Conservation (phyloP, 805 yeast genomes). For the Saturnispora sekii region DNA sequence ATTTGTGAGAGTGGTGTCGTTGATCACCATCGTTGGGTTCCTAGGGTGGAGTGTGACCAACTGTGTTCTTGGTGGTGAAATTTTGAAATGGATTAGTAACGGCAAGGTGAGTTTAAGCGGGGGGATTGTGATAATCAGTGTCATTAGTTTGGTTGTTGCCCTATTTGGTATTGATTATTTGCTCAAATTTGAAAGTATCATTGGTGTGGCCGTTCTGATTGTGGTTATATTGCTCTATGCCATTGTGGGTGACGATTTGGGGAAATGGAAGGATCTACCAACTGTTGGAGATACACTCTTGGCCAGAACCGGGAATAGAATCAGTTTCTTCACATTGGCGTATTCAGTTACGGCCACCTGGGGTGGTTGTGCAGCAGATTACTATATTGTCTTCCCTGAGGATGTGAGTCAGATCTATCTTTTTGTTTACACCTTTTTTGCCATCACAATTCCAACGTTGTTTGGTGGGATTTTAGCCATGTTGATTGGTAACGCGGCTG, state of each 20-base stretch:
- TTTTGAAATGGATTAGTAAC: slow-evolving; percentile 54
- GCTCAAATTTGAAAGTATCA: slow-evolving; percentile 53
- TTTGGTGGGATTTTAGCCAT: slow-evolving; percentile 71
- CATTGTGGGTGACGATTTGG: slow-evolving; percentile 35
- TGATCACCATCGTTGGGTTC: slow-evolving; percentile 65
- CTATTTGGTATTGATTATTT: slow-evolving; percentile 72
- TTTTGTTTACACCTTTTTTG: slow-evolving; percentile 53
- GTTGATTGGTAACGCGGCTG: slow-evolving; percentile 59
- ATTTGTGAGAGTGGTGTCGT: slow-evolving; percentile 66
- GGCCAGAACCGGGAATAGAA: slow-evolving; percentile 55
- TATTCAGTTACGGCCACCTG: slow-evolving; percentile 80
- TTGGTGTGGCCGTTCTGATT: slow-evolving; percentile 60
- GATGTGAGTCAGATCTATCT: slow-evolving; percentile 45
- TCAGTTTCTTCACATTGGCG: slow-evolving; percentile 61
- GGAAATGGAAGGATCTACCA: slow-evolving; percentile 30
- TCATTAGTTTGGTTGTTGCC: slow-evolving; percentile 55
- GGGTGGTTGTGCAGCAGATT: slow-evolving; percentile 83
- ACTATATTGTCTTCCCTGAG: slow-evolving; percentile 74
- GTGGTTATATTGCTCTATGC: slow-evolving; percentile 63
- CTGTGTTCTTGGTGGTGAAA: slow-evolving; percentile 82
- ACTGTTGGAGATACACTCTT: slow-evolving; percentile 28
- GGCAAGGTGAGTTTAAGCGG: slow-evolving; percentile 59
- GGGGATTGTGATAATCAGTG: slow-evolving; percentile 65
- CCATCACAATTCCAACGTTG: slow-evolving; percentile 60
- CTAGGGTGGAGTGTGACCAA: slow-evolving; percentile 95